Evolutionary conservation across 345 rosid species (phyloP).

Genomic region (Aethionema arabicum): DNA sequence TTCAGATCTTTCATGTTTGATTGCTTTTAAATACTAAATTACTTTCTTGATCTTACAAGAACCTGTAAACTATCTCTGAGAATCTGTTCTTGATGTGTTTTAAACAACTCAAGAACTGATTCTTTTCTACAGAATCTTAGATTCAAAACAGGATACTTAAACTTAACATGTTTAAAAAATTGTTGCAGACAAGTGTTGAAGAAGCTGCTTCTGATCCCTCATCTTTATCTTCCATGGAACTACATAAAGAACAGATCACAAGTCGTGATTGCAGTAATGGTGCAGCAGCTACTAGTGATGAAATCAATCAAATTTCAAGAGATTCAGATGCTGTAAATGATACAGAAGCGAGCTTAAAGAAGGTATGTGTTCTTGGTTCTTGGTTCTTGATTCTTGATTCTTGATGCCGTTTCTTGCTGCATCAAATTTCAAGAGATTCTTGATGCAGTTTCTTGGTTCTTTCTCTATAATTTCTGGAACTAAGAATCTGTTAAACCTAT

Average conservation of each 20-base stretch:
- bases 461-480: too few species aligned
- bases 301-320: conserved; percentile 39
- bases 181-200: conserved; percentile 19
- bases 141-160: too few species aligned
- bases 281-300: conserved; percentile 32
- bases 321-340: conserved; percentile 40
- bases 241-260: conserved; percentile 25
- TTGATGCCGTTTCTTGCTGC: too few species aligned
- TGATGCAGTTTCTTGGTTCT: too few species aligned
- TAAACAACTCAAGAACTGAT: too few species aligned
- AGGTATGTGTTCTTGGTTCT: neutral
- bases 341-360: conserved; percentile 8
- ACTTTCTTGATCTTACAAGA: neutral
- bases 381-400: neutral
- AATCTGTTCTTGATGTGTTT: too few species aligned
- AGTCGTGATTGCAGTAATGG: conserved; percentile 22
- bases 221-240: conserved; percentile 20
- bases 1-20: conserved; percentile 2
- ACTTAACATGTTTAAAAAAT: conserved; percentile 18
- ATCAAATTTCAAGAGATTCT: too few species aligned
- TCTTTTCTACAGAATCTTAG: too few species aligned
- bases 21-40: neutral
- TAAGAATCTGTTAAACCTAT: conserved; percentile 9
- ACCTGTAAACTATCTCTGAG: too few species aligned
- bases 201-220: conserved; percentile 38